Evolutionary conservation across 495 filamentous ascomycete species (phyloP).

Genomic region (Hyaloscypha finlandica): DNA sequence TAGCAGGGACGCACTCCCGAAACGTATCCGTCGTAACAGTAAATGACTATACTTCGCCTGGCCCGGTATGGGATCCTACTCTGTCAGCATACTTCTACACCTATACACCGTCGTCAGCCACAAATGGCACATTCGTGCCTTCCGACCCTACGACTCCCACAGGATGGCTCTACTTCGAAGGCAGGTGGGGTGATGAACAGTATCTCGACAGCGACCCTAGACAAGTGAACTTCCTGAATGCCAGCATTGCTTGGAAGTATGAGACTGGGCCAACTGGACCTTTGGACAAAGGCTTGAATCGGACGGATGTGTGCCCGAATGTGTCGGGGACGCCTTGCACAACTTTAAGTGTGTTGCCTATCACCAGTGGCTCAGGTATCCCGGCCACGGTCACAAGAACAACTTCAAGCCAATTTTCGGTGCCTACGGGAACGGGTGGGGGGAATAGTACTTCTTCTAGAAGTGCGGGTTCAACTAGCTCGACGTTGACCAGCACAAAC

Average conservation of each 20-base stretch:
- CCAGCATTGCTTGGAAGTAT: conserved; percentile 50
- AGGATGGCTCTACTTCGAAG: conserved; percentile 53
- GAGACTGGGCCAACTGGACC: conserved; percentile 55
- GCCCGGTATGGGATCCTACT: conserved; percentile 53
- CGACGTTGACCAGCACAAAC: neutral
- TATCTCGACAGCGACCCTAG: conserved; percentile 46
- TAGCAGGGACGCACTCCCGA: conserved; percentile 37
- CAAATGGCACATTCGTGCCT: conserved; percentile 34
- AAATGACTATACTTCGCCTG: conserved; percentile 3
- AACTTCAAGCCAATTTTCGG: neutral
- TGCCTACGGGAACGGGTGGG: neutral
- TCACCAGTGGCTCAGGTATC: conserved; percentile 6
- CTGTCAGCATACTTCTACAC: conserved; percentile 52
- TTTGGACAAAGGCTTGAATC: conserved; percentile 6
- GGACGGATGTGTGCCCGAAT: conserved; percentile 13
- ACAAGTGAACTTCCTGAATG: conserved; percentile 36
- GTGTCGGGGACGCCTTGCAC: neutral
- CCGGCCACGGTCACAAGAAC: conserved; percentile 4
- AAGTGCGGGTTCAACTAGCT: neutral
- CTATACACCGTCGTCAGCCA: conserved; percentile 36
- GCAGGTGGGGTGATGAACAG: conserved; percentile 60
- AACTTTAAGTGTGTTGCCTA: conserved; percentile 9
- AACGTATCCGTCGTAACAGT: neutral
- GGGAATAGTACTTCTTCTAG: neutral
- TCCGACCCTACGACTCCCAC: neutral